Evolutionary conservation across 441 rosid species (phyloP), one percentile per base, ranked within the genome.

Genomic region (Populus tomentosa): DNA sequence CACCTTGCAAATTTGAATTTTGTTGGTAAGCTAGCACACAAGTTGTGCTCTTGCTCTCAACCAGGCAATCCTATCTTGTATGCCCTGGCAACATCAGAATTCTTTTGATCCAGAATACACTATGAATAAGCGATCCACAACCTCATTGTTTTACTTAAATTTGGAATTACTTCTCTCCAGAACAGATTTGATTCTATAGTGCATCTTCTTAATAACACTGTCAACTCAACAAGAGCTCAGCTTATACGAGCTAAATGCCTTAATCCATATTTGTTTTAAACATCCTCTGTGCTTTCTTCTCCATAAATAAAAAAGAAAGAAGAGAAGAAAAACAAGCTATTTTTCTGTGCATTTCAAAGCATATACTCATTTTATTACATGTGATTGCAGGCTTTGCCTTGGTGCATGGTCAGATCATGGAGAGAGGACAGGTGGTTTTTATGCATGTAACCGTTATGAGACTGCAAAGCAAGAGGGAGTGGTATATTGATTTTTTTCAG

Each of bases 1-100:
- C 97, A 24, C 98, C 99, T 79, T 97, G 98, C 88, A 92, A 91
- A 94, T 97, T 89, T 89, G 98, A 97, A 79, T 97, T 97, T 81
- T 97, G 98, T 84, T 94, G 98, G 98, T 91, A 86, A 86, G 89
- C 42, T 62, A 67, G 75, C 66, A 61, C 69, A 76, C 28, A 63
- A 21, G 9, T 28, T 40, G 53, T 36, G 21, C 35, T 16, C 69
- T 50, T 63, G 10, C 69, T 56, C 67, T 42, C n/a, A 10, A 9
- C 65, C 6, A 21, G 28, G 65, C 28, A 21, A 61, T 61, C 65
- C 11, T 61, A 61, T 61, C 11, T 23, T 61, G 6, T 23, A 9
- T 23, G 28, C 65, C 26, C 23, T 61, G 28, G 65, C 65, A 46
- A 77, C 50, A 26, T 10, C 71, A 3, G 8, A 40, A 40, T 10